These are phyloP conservation scores for Aureobasidium uvarum DNA, from an alignment of 2,329 filamentous ascomycete species.

Conservation along the genomic window DNA sequence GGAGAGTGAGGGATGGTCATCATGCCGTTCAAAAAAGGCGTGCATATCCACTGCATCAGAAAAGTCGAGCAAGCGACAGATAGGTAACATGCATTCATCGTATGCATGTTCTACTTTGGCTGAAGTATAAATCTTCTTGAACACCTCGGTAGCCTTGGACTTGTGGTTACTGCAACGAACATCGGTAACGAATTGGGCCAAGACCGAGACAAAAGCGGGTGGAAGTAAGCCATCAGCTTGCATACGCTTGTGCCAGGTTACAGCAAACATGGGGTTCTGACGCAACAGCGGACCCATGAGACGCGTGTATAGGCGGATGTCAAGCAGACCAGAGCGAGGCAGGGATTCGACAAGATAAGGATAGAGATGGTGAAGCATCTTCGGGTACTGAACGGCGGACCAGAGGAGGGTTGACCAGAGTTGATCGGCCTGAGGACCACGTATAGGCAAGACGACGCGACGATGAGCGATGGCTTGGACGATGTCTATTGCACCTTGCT, in stretches of 20 bases:
- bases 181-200: constrained; percentile 29
- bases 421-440: constrained; percentile 41
- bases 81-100: constrained; percentile 40
- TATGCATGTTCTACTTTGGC: constrained; percentile 44
- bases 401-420: constrained; percentile 51
- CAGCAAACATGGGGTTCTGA: constrained; percentile 33
- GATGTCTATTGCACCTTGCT: constrained; percentile 44
- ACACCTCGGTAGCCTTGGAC: constrained; percentile 29
- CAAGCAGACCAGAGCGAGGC: constrained; percentile 39
- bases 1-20: constrained; percentile 42
- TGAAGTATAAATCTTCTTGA: constrained; percentile 42
- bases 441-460: constrained; percentile 43
- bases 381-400: constrained; percentile 37
- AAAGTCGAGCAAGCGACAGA: constrained; percentile 30
- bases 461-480: constrained; percentile 45
- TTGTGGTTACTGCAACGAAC: constrained; percentile 27
- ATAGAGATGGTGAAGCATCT: constrained; percentile 41
- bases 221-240: constrained; percentile 42
- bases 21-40: constrained; percentile 38
- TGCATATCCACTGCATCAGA: constrained; percentile 43
- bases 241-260: constrained; percentile 36
- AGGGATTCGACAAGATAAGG: constrained; percentile 46
- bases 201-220: constrained; percentile 31
- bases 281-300: constrained; percentile 46
- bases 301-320: constrained; percentile 44